Percentiles rank a stretch among this genome's conserved stretches.
Evolutionary conservation across 805 yeast species (phyloP).

Genomic region (Saccharomycopsis fodiens): DNA sequence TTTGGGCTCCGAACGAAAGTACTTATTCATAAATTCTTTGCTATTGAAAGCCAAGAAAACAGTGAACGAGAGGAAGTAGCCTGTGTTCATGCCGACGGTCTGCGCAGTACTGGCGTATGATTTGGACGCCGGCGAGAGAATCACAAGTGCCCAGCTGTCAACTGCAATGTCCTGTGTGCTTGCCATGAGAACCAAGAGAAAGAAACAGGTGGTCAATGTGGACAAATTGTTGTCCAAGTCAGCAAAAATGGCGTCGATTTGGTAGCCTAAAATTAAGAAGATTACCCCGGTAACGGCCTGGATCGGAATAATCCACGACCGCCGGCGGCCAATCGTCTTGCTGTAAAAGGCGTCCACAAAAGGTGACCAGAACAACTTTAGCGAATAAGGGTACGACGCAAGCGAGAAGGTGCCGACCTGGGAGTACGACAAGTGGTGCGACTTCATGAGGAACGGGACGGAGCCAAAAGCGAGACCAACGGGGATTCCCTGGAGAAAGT

Average conservation of each 20-base stretch:
- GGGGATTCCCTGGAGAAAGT: slow-evolving; percentile 91
- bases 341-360: slow-evolving; percentile 83
- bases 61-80: slow-evolving; percentile 87
- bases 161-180: slow-evolving; percentile 99
- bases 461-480: slow-evolving; percentile 95
- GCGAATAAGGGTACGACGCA: slow-evolving; percentile 91
- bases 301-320: slow-evolving; percentile 92
- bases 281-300: slow-evolving; percentile 73
- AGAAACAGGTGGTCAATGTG: slow-evolving; percentile 62
- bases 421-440: slow-evolving; percentile 67
- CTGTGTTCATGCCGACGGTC: slow-evolving; percentile 89
- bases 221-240: slow-evolving; percentile 37
- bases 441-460: slow-evolving; percentile 80
- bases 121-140: slow-evolving; percentile 66
- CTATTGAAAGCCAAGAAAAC: slow-evolving; percentile 87
- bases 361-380: slow-evolving; percentile 93
- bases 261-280: slow-evolving; percentile 55
- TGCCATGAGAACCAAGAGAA: slow-evolving; percentile 73
- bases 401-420: slow-evolving; percentile 86
- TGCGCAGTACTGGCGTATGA: slow-evolving; percentile 97
- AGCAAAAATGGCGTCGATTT: slow-evolving; percentile 43
- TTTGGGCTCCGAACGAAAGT: slow-evolving; percentile 53
- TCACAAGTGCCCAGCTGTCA: slow-evolving; percentile 97
- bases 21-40: slow-evolving; percentile 85
- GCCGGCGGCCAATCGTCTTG: slow-evolving; percentile 65